Conservation (phyloP, 1,284 basidiomycete genomes). For the Ustilago cynodontis region DNA sequence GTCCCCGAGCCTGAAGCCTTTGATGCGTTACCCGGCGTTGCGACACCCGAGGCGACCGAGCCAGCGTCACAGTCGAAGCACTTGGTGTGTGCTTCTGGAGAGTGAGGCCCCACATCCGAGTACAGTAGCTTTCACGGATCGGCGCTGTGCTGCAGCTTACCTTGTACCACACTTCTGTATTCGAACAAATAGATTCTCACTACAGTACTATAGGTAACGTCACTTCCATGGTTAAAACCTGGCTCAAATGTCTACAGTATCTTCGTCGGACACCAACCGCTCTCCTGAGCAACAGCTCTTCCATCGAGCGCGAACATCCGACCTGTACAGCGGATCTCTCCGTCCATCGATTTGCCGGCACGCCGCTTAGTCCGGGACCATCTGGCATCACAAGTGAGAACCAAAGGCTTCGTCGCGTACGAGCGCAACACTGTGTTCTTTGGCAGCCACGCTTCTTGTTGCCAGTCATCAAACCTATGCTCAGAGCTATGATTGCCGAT, state of each 20-base stretch:
- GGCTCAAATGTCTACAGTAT: neutral
- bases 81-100: neutral
- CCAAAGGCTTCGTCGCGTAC: neutral
- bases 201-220: neutral
- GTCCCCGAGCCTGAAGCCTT: neutral
- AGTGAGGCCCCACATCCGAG: neutral
- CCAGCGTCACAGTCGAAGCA: neutral
- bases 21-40: neutral
- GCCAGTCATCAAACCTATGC: no score
- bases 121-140: conserved; percentile 49
- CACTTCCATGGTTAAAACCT: neutral
- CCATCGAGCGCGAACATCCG: neutral
- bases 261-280: neutral
- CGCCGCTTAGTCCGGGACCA: conserved; percentile 12
- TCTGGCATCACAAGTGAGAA: neutral
- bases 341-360: neutral
- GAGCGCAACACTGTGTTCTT: neutral
- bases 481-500: no score
- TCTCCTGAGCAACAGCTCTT: neutral
- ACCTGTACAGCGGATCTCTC: conserved; percentile 7
- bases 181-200: no score
- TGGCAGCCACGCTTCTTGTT: no score
- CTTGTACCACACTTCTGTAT: neutral
- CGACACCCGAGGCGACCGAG: neutral
- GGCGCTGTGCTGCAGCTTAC: conserved; percentile 20